Evolutionary conservation across 208 protist species (phyloP).

Genomic region (Willaertia magna): DNA sequence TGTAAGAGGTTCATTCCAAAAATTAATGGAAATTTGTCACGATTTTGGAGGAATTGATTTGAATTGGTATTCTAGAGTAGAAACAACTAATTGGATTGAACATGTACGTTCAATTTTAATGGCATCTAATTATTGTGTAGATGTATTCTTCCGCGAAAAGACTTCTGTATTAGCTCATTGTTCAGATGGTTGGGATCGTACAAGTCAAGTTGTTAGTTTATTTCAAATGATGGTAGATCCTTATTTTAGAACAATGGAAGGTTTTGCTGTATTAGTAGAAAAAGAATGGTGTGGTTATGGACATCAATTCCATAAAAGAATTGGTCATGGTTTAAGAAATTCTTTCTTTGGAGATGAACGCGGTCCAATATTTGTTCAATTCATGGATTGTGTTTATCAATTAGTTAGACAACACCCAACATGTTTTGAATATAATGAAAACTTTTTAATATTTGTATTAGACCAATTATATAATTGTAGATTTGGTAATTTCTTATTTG

Average conservation of each 20-base stretch:
- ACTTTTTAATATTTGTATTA: constrained; percentile 43
- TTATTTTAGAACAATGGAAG: constrained; percentile 50
- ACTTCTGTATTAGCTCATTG: constrained; percentile 55
- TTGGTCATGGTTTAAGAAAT: constrained; percentile 24
- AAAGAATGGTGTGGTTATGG: constrained; percentile 69
- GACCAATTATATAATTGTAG: constrained; percentile 59
- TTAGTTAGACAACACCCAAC: constrained; percentile 51
- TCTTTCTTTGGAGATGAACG: not conserved
- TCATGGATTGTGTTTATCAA: constrained; percentile 70
- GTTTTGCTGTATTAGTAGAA: constrained; percentile 58
- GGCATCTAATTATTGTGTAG: not conserved
- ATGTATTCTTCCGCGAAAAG: not conserved
- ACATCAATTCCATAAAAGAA: constrained; percentile 58
- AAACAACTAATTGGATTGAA: constrained; percentile 31
- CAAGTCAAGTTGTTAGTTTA: constrained; percentile 41
- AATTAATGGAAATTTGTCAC: constrained; percentile 19
- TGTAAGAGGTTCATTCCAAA: constrained; percentile 25
- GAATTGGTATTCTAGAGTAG: constrained; percentile 1
- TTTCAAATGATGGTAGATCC: constrained; percentile 52
- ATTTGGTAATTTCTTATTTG: constrained; percentile 67
- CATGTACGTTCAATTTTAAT: constrained; percentile 22
- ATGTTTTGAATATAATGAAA: constrained; percentile 64
- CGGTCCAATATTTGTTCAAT: constrained; percentile 69
- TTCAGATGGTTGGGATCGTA: constrained; percentile 60
- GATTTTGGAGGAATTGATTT: not conserved